Conservation (phyloP, 2,329 filamentous ascomycete species). For the Fusarium fujikuroi region DNA sequence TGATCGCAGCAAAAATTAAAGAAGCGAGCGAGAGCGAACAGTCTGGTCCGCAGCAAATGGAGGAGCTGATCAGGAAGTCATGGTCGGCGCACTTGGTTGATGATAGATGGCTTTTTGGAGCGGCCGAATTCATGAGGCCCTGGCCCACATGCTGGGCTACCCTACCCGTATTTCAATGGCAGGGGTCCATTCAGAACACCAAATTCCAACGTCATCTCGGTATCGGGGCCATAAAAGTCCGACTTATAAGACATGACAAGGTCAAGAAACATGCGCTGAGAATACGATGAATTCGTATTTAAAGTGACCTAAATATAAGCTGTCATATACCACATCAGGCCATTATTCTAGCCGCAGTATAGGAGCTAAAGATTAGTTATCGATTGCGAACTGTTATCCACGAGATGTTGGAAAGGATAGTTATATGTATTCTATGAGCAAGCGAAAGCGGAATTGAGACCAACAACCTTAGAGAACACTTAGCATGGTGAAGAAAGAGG, state of each 20-base stretch:
- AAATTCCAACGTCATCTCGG: slow-evolving; percentile 42
- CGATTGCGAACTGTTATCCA: neutral
- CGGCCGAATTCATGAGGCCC: slow-evolving; percentile 34
- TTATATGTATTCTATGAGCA: neutral
- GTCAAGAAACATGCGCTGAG: neutral
- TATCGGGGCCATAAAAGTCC: slow-evolving; percentile 40
- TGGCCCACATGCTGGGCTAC: slow-evolving; percentile 35
- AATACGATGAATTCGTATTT: slow-evolving; percentile 25
- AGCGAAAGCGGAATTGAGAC: neutral
- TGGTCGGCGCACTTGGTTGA: slow-evolving; percentile 22
- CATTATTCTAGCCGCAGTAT: neutral
- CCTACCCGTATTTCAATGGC: slow-evolving; percentile 20
- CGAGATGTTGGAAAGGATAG: too few relatives aligned
- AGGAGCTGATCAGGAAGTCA: slow-evolving; percentile 24
- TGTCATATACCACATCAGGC: too few relatives aligned
- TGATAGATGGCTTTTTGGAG: slow-evolving; percentile 42
- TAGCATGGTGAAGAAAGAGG: neutral
- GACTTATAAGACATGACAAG: neutral
- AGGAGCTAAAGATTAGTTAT: neutral
- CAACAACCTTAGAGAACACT: neutral
- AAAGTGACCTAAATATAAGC: neutral
- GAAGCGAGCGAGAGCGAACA: slow-evolving; percentile 30
- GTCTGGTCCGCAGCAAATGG: slow-evolving; percentile 4
- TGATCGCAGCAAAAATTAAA: neutral
- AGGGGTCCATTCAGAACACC: slow-evolving; percentile 29